Evolutionary conservation across 768 basidiomycete genomes (phyloP).

Genomic region (Termitomyces sp.): DNA sequence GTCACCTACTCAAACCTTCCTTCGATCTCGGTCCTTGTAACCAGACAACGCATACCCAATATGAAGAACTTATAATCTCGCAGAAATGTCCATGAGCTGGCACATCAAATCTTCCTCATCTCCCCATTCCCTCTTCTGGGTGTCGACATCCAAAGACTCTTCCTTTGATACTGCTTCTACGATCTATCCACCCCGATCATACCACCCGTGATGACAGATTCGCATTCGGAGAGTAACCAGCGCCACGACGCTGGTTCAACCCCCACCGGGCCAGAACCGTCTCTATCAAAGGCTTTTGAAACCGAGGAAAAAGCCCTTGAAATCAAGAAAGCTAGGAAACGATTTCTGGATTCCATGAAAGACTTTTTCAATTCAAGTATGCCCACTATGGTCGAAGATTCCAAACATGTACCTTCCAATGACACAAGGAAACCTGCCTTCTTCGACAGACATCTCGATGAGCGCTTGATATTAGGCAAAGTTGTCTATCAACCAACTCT

Average conservation of each 20-base stretch:
- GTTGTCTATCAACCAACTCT: constrained; percentile 5
- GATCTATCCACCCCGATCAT: too few species aligned
- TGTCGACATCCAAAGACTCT: background rate
- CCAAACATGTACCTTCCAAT: background rate
- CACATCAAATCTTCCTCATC: background rate
- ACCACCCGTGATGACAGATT: too few species aligned
- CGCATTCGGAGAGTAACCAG: background rate
- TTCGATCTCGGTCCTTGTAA: background rate
- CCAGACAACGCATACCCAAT: background rate
- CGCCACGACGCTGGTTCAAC: background rate
- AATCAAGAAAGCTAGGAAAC: background rate
- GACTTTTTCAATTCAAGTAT: background rate
- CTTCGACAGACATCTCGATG: constrained; percentile 8
- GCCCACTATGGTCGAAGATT: background rate
- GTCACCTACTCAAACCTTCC: background rate
- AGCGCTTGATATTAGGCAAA: background rate
- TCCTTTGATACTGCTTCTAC: too few species aligned
- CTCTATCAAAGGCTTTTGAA: background rate
- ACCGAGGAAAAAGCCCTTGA: background rate
- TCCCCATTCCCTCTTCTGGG: background rate
- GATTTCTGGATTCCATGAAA: background rate
- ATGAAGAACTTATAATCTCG: background rate
- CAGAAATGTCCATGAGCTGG: background rate
- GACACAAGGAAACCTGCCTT: background rate
- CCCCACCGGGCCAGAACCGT: background rate